Conservation (phyloP, 768 basidiomycete species). For the Cantharellus cinnabarinus region DNA sequence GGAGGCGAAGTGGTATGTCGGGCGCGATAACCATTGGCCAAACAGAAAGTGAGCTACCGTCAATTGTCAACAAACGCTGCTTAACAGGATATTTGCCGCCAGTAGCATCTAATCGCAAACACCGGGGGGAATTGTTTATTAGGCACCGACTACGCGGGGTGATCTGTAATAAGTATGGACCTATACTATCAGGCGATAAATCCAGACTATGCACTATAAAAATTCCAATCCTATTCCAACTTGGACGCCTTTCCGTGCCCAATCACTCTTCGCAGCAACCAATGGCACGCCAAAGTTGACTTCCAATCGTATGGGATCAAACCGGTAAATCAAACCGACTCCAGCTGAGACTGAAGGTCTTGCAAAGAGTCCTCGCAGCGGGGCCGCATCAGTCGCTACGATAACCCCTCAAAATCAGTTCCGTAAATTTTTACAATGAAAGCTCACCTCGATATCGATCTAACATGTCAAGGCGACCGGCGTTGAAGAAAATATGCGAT, state of each 20-base stretch:
- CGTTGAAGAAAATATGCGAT: constrained; percentile 60
- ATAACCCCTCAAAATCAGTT: constrained; percentile 7
- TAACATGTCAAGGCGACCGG: constrained; percentile 47
- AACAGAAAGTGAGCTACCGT: too few relatives aligned
- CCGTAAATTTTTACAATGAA: too few relatives aligned
- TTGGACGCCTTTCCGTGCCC: constrained; percentile 47
- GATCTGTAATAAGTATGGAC: too few relatives aligned
- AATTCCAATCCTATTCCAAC: constrained; percentile 70
- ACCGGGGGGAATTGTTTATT: too few relatives aligned
- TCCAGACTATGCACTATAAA: constrained; percentile 20
- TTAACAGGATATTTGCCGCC: too few relatives aligned
- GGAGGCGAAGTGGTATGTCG: constrained; percentile 79
- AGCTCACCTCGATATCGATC: constrained; percentile 25
- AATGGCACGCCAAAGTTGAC: constrained; percentile 76
- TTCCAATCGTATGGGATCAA: constrained; percentile 72
- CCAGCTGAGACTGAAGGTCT: constrained; percentile 62
- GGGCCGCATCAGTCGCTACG: constrained; percentile 20
- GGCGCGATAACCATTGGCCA: constrained; percentile 25
- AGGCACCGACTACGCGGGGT: too few relatives aligned
- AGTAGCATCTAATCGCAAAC: too few relatives aligned
- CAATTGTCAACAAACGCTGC: too few relatives aligned
- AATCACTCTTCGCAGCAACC: constrained; percentile 45
- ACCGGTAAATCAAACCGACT: constrained; percentile 61
- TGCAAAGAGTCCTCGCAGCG: constrained; percentile 22
- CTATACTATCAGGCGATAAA: background rate